Evolutionary conservation across 2,329 filamentous ascomycete genomes (phyloP), one percentile per base, ranked within the genome.

Genomic region (Trichoderma polysporum): DNA sequence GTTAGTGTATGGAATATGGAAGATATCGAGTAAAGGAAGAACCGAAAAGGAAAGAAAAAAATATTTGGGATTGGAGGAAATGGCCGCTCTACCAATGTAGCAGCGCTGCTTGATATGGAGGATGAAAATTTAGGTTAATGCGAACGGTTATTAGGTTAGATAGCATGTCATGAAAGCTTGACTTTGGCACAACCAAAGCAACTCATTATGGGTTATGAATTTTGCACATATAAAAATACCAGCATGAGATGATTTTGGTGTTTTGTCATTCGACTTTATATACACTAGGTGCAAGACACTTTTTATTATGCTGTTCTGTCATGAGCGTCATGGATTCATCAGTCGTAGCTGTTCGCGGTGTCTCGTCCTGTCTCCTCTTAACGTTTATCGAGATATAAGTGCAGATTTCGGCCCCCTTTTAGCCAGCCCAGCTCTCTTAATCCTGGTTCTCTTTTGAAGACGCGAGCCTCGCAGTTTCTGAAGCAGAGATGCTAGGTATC

Each of bases 1-100:
- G 82, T 82, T 3, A 80, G 76, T 67, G 83, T 86, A 39, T 83
- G 83, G 79, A 79, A 78, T 52, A 78, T 84, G 76, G 83, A 84
- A 68, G 81, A 83, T 70, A 78, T 80, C 64, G 82, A 82, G 70
- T 84, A 78, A 75, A 33, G 65, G 78, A 74, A 63, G 25, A 62
- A 50, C 27, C 29, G 15, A 25, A 22, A 29, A 35, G 4, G 17
- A 19, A 50, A 12, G 17, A 52, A 22, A 35, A 37, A 50, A 9
- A 6, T 19, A 39, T 19, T 6, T 17, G n/a, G 57, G 17, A 49
- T 19, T 12, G 29, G 19, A 62, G 22, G 12, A 53, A 7, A 41
- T 39, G 17, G 29, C 33, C 6, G n/a, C 60, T 29, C 19, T 56
- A 19, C 29, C 4, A 45, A 29, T 31, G 37, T 15, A 63, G 50